Evolutionary conservation across 2,329 filamentous ascomycete genomes (phyloP), one percentile per base, ranked within the genome.

Genomic region (Penicillium sp.): DNA sequence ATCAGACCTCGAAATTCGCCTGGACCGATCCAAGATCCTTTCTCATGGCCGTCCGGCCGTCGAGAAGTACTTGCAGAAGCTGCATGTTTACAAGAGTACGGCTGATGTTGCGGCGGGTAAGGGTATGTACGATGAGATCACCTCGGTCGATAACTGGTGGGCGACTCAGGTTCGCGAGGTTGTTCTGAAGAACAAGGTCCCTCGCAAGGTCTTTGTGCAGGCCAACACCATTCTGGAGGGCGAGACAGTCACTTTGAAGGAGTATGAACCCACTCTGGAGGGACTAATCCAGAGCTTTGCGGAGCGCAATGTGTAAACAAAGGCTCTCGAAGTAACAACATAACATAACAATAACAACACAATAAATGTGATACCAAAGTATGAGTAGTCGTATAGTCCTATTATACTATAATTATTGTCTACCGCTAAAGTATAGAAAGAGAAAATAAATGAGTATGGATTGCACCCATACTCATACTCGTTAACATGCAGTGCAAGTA

Each of bases 1-100:
- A 2, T 89, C 88, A 0, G 91, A 96, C 69, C 75, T 96, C 40
- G 89, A 85, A 16, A 93, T 97, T 67, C 85, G 85, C 58, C 80
- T 97, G 23, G 91, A 97, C 74, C 87, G 91, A 34, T 86, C 82
- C 61, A 94, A 96, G 81, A 97, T 97, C 63, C 79, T 94, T 29
- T 91, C 86, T 0, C 85, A 89, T 13, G 93, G 93, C 18, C 86
- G 92, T 2, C 87, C 89, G 37, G 90, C 92, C 2, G 90, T 97
- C 18, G 90, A 91, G 65, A 83, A 86, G 48, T 96, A 95, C 71
- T 80, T 97, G 47, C 92, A 95, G 77, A 94, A 95, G 75, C 77
- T 97, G 58, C 92, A 97, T 74, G 82, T 97, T 60, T 97, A 90
- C 81, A 97, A 97, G 80, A 85, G 88, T 4, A 96, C 91, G 1